Evolutionary conservation across 2,329 filamentous ascomycete genomes (phyloP).

Genomic region (Teratosphaeria nubilosa): DNA sequence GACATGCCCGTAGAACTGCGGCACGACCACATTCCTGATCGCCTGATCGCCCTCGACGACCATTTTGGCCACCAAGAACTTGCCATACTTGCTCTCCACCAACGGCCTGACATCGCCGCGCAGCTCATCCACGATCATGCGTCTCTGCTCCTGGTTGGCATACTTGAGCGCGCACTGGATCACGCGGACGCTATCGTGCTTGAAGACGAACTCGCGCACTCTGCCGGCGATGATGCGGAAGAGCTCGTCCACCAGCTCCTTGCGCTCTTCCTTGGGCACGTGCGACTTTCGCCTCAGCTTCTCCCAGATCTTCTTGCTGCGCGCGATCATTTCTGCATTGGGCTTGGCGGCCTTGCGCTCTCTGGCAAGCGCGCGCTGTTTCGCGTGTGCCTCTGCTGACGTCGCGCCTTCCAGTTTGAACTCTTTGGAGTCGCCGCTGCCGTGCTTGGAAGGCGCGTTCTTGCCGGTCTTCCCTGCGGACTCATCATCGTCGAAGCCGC

Average conservation of each 20-base stretch:
- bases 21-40: slow-evolving; percentile 78
- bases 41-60: slow-evolving; percentile 83
- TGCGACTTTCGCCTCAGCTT: slow-evolving; percentile 84
- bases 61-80: slow-evolving; percentile 93
- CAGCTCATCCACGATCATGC: slow-evolving; percentile 76
- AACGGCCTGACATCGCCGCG: slow-evolving; percentile 74
- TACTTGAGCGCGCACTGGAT: slow-evolving; percentile 98
- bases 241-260: slow-evolving; percentile 76
- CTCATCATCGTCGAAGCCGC: slow-evolving; percentile 10
- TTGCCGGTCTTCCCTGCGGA: background rate
- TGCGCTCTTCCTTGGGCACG: slow-evolving; percentile 78
- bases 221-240: slow-evolving; percentile 85
- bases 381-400: slow-evolving; percentile 76
- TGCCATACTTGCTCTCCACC: slow-evolving; percentile 92
- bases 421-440: slow-evolving; percentile 16
- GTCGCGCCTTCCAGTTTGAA: slow-evolving; percentile 43
- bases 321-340: slow-evolving; percentile 76
- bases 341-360: slow-evolving; percentile 91
- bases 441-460: slow-evolving; percentile 3
- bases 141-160: slow-evolving; percentile 71
- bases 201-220: slow-evolving; percentile 92
- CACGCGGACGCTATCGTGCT: slow-evolving; percentile 94
- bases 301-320: slow-evolving; percentile 97
- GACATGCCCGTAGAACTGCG: slow-evolving; percentile 91
- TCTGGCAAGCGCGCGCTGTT: slow-evolving; percentile 78